A percentile compares a stretch with the other conserved stretches of the same genome.
phyloP scores from a whole-genome alignment of 1,139 yeast species.

The Sugiyamaella paludigena region DNA sequence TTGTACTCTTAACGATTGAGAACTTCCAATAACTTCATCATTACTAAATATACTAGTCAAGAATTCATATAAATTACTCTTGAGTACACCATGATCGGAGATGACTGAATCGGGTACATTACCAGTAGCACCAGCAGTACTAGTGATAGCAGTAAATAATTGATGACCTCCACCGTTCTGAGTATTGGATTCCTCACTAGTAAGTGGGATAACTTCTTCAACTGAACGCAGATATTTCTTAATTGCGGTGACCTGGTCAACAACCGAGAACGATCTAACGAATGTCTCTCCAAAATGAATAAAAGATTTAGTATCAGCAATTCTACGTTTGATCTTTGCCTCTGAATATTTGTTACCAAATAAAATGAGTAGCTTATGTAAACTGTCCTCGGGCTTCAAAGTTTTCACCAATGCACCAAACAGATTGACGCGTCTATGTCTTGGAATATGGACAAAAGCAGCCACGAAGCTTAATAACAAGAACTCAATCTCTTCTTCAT shows the following conservation, averaged over 20 bases:
- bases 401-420: constrained; percentile 77
- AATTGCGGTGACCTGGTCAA: constrained; percentile 66
- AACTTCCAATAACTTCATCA: constrained; percentile 30
- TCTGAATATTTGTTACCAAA: constrained; percentile 74
- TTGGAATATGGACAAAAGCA: constrained; percentile 92
- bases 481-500: constrained; percentile 72
- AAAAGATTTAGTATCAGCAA: constrained; percentile 61
- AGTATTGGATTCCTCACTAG: background rate
- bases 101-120: background rate
- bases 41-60: constrained; percentile 28
- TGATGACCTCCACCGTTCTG: background rate
- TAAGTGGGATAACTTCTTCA: constrained; percentile 11
- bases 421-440: constrained; percentile 87
- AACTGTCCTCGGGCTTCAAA: constrained; percentile 62
- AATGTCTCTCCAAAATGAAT: constrained; percentile 72
- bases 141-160: constrained; percentile 4
- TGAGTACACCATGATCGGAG: constrained; percentile 40
- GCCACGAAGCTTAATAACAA: constrained; percentile 84
- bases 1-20: constrained; percentile 32
- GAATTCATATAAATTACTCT: constrained; percentile 48
- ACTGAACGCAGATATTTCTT: constrained; percentile 46
- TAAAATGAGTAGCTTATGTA: constrained; percentile 71
- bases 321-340: constrained; percentile 53
- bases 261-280: constrained; percentile 61
- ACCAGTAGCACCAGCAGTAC: background rate